phyloP scores from a whole-genome alignment of 176 grass and related monocot genomes.

The Oropetium thomaeum region DNA sequence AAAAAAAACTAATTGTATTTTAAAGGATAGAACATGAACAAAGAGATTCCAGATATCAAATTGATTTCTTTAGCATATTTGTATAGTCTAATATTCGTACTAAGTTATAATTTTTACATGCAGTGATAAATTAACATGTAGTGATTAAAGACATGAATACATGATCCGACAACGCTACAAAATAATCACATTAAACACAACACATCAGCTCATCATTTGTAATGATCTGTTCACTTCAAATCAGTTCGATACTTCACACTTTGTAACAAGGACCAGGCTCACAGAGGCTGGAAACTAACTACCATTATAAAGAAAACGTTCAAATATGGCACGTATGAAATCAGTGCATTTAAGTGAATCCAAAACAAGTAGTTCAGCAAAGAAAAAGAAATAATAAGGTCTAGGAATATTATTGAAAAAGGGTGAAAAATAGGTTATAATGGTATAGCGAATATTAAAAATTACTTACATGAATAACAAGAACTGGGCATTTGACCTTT shows the following conservation, averaged over 20 bases:
- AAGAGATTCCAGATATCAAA: not conserved
- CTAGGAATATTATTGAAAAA: slow-evolving; percentile 20
- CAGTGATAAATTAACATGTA: not conserved
- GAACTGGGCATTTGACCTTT: slow-evolving; percentile 93
- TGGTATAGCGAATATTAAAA: too few relatives aligned
- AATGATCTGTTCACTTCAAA: not conserved
- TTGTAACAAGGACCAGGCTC: not conserved
- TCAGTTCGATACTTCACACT: not conserved
- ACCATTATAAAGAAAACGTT: not conserved
- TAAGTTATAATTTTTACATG: not conserved
- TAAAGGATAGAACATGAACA: not conserved
- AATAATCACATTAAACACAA: not conserved
- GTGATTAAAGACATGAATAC: not conserved
- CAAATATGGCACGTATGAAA: not conserved
- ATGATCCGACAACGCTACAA: not conserved
- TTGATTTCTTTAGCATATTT: not conserved
- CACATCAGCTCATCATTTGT: not conserved
- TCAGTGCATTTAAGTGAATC: not conserved
- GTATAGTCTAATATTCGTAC: not conserved
- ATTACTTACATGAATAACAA: slow-evolving; percentile 95
- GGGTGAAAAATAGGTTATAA: too few relatives aligned
- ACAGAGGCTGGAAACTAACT: not conserved
- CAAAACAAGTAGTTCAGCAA: not conserved
- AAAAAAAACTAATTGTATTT: not conserved
- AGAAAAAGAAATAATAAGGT: not conserved